A percentile compares a stretch with the other conserved stretches of the same genome.
phyloP scores from a whole-genome alignment of 2,329 filamentous ascomycete genomes.

The Fusarium fujikuroi region DNA sequence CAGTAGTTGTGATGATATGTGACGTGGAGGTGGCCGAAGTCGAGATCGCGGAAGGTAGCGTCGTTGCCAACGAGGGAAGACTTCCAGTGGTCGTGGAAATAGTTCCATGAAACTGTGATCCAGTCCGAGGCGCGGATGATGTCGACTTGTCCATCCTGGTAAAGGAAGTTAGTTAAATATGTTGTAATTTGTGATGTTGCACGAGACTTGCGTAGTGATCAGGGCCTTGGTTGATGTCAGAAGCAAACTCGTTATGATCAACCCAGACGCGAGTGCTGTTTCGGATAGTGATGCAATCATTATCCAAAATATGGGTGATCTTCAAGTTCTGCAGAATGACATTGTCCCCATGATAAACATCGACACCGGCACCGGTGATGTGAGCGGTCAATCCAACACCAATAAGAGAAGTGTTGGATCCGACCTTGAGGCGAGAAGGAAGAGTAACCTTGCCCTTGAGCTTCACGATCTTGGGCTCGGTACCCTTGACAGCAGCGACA shows the following conservation, averaged over 20 bases:
- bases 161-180: accelerated
- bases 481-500: slow-evolving; percentile 55
- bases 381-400: slow-evolving; percentile 50
- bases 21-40: slow-evolving; percentile 57
- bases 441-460: slow-evolving; percentile 49
- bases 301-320: slow-evolving; percentile 51
- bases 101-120: slow-evolving; percentile 60
- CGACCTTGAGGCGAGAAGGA: slow-evolving; percentile 54
- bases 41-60: slow-evolving; percentile 52
- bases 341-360: slow-evolving; percentile 50
- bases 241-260: slow-evolving; percentile 60
- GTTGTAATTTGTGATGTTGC: accelerated
- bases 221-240: slow-evolving; percentile 52
- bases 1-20: slow-evolving; percentile 64
- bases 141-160: slow-evolving; percentile 57
- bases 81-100: slow-evolving; percentile 62
- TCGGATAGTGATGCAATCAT: slow-evolving; percentile 57
- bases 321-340: slow-evolving; percentile 55
- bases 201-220: slow-evolving; percentile 48
- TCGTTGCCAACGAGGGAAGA: slow-evolving; percentile 57
- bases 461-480: slow-evolving; percentile 55
- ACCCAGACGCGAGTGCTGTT: slow-evolving; percentile 59
- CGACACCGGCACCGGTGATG: slow-evolving; percentile 51
- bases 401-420: slow-evolving; percentile 58
- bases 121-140: slow-evolving; percentile 57